A percentile compares a stretch with the other conserved stretches of the same genome.
phyloP scores from a whole-genome alignment of 345 rosid genomes.

The Eucalyptus shirleyi region DNA sequence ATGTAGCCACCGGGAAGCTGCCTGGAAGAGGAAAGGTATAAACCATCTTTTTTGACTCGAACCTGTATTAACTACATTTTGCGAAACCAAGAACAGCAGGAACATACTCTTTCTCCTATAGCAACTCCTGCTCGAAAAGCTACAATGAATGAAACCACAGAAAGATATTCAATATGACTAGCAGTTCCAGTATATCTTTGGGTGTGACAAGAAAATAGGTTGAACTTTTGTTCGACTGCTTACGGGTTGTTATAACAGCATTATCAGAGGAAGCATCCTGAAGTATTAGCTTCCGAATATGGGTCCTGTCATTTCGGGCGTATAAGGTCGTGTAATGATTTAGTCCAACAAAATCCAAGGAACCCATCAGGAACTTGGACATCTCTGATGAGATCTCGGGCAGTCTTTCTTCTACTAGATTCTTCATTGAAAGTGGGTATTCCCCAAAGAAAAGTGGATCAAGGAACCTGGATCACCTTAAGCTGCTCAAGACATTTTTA shows the following conservation, averaged over 20 bases:
- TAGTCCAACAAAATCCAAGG: slow-evolving; percentile 66
- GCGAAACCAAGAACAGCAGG: not conserved
- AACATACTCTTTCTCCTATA: slow-evolving; percentile 77
- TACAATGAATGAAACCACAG: slow-evolving; percentile 4
- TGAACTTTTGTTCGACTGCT: not conserved
- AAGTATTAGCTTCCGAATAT: slow-evolving; percentile 57
- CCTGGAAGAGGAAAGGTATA: slow-evolving; percentile 28
- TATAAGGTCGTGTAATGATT: slow-evolving; percentile 83
- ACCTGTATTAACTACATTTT: not conserved
- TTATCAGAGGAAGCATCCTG: slow-evolving; percentile 82
- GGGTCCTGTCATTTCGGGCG: slow-evolving; percentile 54
- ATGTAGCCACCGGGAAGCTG: slow-evolving; percentile 82
- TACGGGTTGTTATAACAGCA: slow-evolving; percentile 73
- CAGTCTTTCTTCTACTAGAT: slow-evolving; percentile 55
- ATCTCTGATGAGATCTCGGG: slow-evolving; percentile 47
- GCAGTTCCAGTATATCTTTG: not conserved
- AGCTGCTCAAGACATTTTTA: not conserved
- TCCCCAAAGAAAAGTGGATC: slow-evolving; percentile 75
- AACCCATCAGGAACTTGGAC: slow-evolving; percentile 31
- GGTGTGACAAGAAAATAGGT: not conserved
- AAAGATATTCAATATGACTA: not conserved
- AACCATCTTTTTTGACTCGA: not conserved
- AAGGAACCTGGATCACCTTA: slow-evolving; percentile 55
- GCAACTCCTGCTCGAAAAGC: slow-evolving; percentile 60
- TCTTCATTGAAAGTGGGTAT: slow-evolving; percentile 73